Evolutionary conservation across 306 rosid genomes (phyloP).

Genomic region (Vigna hirtella): DNA sequence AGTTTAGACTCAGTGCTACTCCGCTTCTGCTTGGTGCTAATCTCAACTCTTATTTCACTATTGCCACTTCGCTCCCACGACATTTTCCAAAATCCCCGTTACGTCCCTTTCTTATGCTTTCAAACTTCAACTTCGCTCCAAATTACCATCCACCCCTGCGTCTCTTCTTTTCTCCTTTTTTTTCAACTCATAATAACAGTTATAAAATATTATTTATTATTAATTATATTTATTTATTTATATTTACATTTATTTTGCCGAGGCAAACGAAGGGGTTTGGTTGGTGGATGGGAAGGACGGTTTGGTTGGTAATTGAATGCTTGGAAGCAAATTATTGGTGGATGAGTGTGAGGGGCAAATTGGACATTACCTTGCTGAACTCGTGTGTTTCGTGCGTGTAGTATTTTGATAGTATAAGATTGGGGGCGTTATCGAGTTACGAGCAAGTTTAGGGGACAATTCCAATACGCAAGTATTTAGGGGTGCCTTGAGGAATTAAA

Average conservation of each 20-base stretch:
- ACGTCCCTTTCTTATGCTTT: slow-evolving; percentile 40
- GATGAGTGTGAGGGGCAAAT: slow-evolving; percentile 20
- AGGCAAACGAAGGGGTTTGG: neutral
- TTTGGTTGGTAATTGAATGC: slow-evolving; percentile 23
- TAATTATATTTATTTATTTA: neutral
- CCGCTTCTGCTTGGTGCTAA: slow-evolving; percentile 49
- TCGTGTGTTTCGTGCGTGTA: slow-evolving; percentile 26
- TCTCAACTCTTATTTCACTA: slow-evolving; percentile 43
- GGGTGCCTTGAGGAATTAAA: slow-evolving; percentile 22
- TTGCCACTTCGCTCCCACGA: slow-evolving; percentile 40
- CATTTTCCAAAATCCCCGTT: slow-evolving; percentile 23
- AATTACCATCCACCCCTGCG: slow-evolving; percentile 39
- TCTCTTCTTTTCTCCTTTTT: neutral
- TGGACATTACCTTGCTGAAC: slow-evolving; percentile 17
- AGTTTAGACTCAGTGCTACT: slow-evolving; percentile 40
- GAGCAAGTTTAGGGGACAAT: slow-evolving; percentile 43
- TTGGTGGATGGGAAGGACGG: neutral
- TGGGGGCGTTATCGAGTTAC: neutral
- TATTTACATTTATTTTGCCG: neutral
- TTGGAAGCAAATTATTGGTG: slow-evolving; percentile 36
- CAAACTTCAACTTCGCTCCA: slow-evolving; percentile 34
- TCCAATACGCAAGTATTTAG: slow-evolving; percentile 18
- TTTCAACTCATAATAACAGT: neutral
- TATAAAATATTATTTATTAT: neutral
- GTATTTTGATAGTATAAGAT: neutral